Conservation (phyloP, 331 rosid species). For the Quercus tomentella region DNA sequence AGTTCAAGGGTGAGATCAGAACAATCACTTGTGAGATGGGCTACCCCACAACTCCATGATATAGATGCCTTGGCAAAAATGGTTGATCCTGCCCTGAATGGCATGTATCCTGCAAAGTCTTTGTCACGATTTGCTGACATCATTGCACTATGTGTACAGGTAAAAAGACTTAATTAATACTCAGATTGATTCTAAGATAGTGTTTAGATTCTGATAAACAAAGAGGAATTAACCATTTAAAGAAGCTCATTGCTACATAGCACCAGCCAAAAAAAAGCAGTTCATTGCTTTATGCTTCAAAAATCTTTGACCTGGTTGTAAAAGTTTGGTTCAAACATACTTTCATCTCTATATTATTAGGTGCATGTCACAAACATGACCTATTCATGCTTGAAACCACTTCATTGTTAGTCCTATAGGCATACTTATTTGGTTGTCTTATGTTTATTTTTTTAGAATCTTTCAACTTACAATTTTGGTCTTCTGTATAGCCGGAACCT, state of each 20-base stretch:
- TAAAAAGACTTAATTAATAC: constrained; percentile 29
- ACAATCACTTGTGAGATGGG: constrained; percentile 98
- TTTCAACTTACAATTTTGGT: not conserved
- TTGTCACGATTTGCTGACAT: constrained; percentile 94
- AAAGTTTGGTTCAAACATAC: not conserved
- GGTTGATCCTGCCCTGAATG: constrained; percentile 89
- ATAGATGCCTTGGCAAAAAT: constrained; percentile 93
- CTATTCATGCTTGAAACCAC: not conserved
- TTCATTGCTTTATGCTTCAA: not conserved
- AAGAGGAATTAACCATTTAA: not conserved
- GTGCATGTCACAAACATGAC: not conserved
- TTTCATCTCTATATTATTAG: not conserved
- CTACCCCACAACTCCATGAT: constrained; percentile 98
- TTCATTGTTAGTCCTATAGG: not conserved
- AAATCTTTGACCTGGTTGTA: not conserved
- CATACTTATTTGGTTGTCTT: too few relatives aligned
- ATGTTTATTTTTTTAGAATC: not conserved
- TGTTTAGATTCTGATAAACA: not conserved
- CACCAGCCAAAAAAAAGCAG: too few relatives aligned
- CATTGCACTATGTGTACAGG: constrained; percentile 98
- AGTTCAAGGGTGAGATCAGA: constrained; percentile 88
- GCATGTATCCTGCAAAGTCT: constrained; percentile 98
- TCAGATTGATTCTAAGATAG: not conserved
- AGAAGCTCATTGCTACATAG: not conserved
- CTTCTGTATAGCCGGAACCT: constrained; percentile 70